Conservation (phyloP, 352 stramenopile genomes). For the Phytophthora cajani region DNA sequence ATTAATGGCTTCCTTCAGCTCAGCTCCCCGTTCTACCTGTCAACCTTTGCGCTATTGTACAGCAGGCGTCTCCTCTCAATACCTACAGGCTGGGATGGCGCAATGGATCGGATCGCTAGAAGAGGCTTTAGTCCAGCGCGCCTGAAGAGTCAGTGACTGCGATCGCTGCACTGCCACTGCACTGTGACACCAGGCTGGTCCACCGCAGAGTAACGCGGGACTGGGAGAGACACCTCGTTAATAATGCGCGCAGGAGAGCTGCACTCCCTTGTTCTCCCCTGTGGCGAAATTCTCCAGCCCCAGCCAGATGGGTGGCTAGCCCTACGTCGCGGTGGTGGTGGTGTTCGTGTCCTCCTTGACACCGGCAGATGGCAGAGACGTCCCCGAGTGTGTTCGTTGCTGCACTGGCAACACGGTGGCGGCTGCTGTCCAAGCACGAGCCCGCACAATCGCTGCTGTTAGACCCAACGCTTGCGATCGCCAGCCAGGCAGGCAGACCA, state of each 20-base stretch:
- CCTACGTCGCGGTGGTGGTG: conserved; percentile 4
- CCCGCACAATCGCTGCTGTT: conserved; percentile 1
- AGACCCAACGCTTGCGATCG: background rate
- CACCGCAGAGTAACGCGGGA: conserved; percentile 6
- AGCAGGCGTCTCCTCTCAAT: no score
- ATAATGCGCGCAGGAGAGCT: background rate
- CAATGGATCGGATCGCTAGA: no score
- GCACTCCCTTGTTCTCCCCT: background rate
- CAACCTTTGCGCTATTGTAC: no score
- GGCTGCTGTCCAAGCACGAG: conserved; percentile 1
- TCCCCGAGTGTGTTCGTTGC: background rate
- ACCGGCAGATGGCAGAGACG: conserved; percentile 9
- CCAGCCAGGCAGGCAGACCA: background rate
- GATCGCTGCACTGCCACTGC: background rate
- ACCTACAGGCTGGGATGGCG: no score
- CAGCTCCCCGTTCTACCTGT: no score
- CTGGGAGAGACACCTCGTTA: conserved; percentile 18
- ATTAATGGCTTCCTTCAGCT: no score
- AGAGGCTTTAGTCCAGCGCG: no score
- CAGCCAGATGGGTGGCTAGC: conserved; percentile 22
- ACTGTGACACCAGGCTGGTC: background rate
- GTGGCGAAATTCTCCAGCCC: background rate
- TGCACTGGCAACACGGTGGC: background rate
- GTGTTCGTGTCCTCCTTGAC: conserved; percentile 7
- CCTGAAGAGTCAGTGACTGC: no score